Base-by-base conservation (phyloP, 331 rosid species). In the Pyracantha coccinea region DNA sequence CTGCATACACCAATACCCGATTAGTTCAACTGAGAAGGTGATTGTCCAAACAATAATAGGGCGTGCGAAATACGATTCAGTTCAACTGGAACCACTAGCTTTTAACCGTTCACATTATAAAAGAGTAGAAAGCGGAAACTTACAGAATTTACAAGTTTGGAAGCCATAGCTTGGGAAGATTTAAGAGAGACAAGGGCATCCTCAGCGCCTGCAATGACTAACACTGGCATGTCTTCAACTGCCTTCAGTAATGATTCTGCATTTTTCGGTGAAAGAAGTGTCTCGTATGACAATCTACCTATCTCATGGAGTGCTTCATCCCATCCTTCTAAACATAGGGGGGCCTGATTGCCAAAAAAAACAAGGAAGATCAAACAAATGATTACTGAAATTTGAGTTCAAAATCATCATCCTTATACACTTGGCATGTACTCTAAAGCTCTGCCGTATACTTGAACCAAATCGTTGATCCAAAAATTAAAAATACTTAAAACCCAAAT, bases 231-330 rank as follows among this genome's bases (percentile, higher is more conserved):
- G 68, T 76, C 88, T 86, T 86, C 85, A 23, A 88, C 83, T 33
- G 89, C 90, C 68, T 90, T 83, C 44, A 92, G 75, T 83, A 94
- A 86, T 7, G 80, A 86, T 58, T 84, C 92, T 9, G 93, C 92
- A 69, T 78, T 79, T 80, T 87, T 86, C 1, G 78, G 77, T 1
- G 96, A 73, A 69, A 92, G 89, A 68, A 89, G 74, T 21, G 88
- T 87, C 80, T 92, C 96, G 29, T 84, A 75, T 16, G 99, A 94
- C 82, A 94, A 75, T 92, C 90, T 94, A 16, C 97, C 91, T 72
- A 94, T 89, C 90, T 94, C 99, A 70, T 92, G 93, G 50, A 92
- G 92, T 19, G 97, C 99, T 83, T 87, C 93, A 67, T 94, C 99
- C 99, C 99, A 94, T 65, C 99, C 97, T 77, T 94, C 97, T 29